Evolutionary conservation across 495 filamentous ascomycete species (phyloP).

Genomic region (Podospora pseudocomata): DNA sequence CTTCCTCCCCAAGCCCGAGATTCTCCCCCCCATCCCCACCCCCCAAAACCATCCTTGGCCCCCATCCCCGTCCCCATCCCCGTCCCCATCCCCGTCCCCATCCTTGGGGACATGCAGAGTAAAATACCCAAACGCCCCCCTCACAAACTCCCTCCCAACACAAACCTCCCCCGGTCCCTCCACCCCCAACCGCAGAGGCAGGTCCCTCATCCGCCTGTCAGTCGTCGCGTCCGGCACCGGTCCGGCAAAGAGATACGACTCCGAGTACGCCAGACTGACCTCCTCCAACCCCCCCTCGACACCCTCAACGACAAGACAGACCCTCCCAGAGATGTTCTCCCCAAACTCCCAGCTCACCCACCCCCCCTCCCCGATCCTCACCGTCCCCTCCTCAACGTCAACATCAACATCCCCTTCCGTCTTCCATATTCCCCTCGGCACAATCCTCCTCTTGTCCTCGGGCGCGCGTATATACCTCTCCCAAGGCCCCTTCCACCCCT

Average conservation of each 20-base stretch:
- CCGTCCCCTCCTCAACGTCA: conserved; percentile 8
- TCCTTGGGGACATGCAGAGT: conserved; percentile 27
- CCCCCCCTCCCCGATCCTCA: conserved; percentile 30
- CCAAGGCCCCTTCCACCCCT: conserved; percentile 31
- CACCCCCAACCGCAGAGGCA: conserved; percentile 30
- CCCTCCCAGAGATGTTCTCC: conserved; percentile 38
- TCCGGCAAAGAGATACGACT: conserved; percentile 36
- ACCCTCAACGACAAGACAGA: conserved; percentile 28
- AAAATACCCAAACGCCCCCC: conserved; percentile 42
- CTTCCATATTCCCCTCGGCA: conserved; percentile 24
- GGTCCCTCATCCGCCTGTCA: conserved; percentile 29
- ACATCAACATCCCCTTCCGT: conserved; percentile 25
- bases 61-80: not conserved
- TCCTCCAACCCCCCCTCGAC: conserved; percentile 23
- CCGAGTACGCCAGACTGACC: conserved; percentile 36
- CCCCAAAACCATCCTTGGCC: not conserved
- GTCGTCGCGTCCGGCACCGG: conserved; percentile 33
- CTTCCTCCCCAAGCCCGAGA: conserved; percentile 18
- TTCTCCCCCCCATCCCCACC: conserved; percentile 12
- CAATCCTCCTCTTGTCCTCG: conserved; percentile 30
- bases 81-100: not conserved
- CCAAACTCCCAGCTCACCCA: conserved; percentile 38
- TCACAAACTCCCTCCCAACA: conserved; percentile 31
- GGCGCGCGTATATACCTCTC: conserved; percentile 36
- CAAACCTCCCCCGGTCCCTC: conserved; percentile 25